Percentiles rank a stretch among this genome's conserved stretches.
These are phyloP conservation scores for Kazachstania sp. DNA, from an alignment of 1,139 yeast genomes.

Conservation along the genomic window DNA sequence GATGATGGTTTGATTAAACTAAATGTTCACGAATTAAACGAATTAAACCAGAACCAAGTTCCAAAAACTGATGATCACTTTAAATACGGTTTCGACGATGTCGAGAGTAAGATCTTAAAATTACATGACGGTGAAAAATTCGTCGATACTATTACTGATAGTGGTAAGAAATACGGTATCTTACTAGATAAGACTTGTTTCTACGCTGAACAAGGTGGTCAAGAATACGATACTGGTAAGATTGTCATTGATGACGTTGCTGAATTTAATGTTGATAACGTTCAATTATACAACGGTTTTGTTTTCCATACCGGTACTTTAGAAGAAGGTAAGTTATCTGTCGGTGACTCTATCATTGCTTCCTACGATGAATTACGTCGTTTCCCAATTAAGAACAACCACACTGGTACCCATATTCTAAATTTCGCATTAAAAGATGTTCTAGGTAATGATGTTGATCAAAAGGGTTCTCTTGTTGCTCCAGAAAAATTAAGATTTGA, in stretches of 20 bases:
- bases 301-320: constrained; percentile 89
- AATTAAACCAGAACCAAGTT: constrained; percentile 47
- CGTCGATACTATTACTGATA: constrained; percentile 38
- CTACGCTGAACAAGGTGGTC: constrained; percentile 99
- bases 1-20: constrained; percentile 57
- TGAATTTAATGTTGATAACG: constrained; percentile 85
- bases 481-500: constrained; percentile 94
- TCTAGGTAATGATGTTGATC: constrained; percentile 83
- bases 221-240: constrained; percentile 91
- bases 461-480: constrained; percentile 93
- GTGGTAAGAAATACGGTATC: constrained; percentile 61
- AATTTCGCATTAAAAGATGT: constrained; percentile 82
- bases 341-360: constrained; percentile 69
- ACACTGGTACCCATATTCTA: constrained; percentile 94
- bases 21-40: constrained; percentile 82
- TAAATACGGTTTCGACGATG: constrained; percentile 62
- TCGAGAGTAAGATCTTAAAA: constrained; percentile 57
- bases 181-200: constrained; percentile 84
- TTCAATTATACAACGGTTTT: constrained; percentile 87
- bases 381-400: constrained; percentile 95
- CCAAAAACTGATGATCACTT: constrained; percentile 75
- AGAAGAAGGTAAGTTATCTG: constrained; percentile 62
- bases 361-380: constrained; percentile 90
- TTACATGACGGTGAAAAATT: constrained; percentile 64
- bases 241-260: constrained; percentile 79